These are phyloP conservation scores for Trichoderma aggressivum DNA, from an alignment of 2,329 filamentous ascomycete genomes.

Conservation along the genomic window DNA sequence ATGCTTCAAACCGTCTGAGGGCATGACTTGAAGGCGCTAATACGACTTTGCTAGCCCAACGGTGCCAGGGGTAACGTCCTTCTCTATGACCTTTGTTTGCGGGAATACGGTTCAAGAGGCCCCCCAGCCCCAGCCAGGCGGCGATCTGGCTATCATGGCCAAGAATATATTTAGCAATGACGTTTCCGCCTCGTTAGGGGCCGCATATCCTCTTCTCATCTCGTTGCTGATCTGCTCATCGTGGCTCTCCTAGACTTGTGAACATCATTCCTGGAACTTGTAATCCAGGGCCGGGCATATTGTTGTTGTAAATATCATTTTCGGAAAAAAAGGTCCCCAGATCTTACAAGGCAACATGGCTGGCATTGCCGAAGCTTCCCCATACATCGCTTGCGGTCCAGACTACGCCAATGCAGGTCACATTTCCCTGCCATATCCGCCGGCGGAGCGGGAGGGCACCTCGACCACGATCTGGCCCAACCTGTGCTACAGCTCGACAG, in stretches of 20 bases:
- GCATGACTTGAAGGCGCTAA: not conserved
- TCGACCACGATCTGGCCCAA: conserved; percentile 3
- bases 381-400: not conserved
- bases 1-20: not conserved
- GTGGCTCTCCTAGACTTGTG: not conserved
- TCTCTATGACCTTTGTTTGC: not conserved
- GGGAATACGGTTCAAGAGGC: not conserved
- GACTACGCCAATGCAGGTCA: conserved; percentile 8
- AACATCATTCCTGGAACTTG: not conserved
- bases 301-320: not conserved
- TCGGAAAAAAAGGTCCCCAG: not conserved
- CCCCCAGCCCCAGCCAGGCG: not conserved
- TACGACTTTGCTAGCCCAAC: conserved; percentile 9
- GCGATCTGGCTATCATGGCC: not conserved
- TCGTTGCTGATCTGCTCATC: not conserved
- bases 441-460: conserved; percentile 10
- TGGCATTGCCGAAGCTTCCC: not conserved
- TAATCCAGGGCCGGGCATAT: not conserved
- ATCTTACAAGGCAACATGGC: conserved; percentile 1
- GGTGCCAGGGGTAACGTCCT: conserved; percentile 15
- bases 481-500: not conserved
- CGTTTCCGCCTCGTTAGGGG: conserved; percentile 9
- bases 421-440: not conserved
- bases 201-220: not conserved
- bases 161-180: conserved; percentile 13